These are phyloP conservation scores for Bacidia gigantensis DNA, from an alignment of 495 filamentous ascomycete species.

Conservation along the genomic window DNA sequence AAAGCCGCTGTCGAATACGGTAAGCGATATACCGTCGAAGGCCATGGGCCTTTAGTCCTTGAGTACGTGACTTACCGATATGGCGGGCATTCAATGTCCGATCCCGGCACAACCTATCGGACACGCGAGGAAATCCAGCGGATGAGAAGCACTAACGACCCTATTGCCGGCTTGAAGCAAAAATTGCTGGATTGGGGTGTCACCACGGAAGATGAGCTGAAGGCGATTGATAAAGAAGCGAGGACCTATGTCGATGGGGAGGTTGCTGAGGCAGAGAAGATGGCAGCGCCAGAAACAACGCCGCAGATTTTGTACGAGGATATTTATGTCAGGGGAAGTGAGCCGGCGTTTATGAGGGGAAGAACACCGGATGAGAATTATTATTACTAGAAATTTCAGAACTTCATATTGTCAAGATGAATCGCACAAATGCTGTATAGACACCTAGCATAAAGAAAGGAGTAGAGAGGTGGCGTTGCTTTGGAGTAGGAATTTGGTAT, in stretches of 20 bases:
- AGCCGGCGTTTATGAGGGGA: constrained; percentile 83
- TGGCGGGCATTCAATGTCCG: constrained; percentile 98
- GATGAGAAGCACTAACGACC: constrained; percentile 97
- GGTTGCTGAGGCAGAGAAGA: constrained; percentile 78
- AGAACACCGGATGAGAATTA: constrained; percentile 85
- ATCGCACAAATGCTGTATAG: no score
- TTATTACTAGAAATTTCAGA: constrained; percentile 68
- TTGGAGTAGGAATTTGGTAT: no score
- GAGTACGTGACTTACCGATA: constrained; percentile 99
- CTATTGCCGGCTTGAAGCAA: constrained; percentile 94
- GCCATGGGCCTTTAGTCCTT: constrained; percentile 84
- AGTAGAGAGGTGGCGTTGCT: no score
- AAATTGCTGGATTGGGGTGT: constrained; percentile 94
- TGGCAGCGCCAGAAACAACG: constrained; percentile 62
- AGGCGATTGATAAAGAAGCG: constrained; percentile 85
- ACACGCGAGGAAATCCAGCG: constrained; percentile 98
- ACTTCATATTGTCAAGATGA: no score
- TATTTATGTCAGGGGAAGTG: constrained; percentile 84
- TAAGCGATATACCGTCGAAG: constrained; percentile 65
- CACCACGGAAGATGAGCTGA: constrained; percentile 89
- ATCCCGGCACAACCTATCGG: constrained; percentile 97
- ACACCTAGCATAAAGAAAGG: no score
- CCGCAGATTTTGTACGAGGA: constrained; percentile 83
- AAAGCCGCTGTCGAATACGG: constrained; percentile 89
- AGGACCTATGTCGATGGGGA: constrained; percentile 73